These are phyloP conservation scores for Solanum bulbocastanum DNA, from an alignment of 257 asterid species.

Conservation along the genomic window DNA sequence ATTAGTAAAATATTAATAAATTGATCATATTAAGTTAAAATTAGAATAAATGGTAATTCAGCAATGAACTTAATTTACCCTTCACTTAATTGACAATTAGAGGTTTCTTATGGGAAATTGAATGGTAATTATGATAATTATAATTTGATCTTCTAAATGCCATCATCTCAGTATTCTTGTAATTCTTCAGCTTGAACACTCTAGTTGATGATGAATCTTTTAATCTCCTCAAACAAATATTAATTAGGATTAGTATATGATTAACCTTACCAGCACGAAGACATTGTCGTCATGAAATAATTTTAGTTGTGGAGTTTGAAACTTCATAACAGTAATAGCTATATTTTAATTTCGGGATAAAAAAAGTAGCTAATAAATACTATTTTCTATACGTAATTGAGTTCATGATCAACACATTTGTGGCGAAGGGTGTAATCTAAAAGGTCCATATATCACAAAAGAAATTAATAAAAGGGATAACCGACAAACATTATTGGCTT, in stretches of 20 bases:
- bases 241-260: background rate
- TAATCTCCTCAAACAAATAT: background rate
- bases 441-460: background rate
- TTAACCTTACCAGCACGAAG: background rate
- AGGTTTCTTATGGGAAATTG: background rate
- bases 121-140: background rate
- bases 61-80: background rate
- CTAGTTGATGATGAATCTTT: background rate
- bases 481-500: background rate
- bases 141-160: background rate
- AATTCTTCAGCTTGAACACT: background rate
- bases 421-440: background rate
- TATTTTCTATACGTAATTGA: background rate
- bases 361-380: background rate
- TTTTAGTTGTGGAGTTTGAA: background rate
- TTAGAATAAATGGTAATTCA: background rate
- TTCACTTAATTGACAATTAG: background rate
- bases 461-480: background rate
- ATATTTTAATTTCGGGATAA: background rate
- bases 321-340: background rate
- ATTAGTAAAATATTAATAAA: background rate
- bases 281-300: background rate
- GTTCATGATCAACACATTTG: background rate
- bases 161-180: background rate
- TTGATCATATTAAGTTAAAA: background rate